Evolutionary conservation across 2,329 filamentous ascomycete species (phyloP).

Genomic region (Alternaria burnsii): DNA sequence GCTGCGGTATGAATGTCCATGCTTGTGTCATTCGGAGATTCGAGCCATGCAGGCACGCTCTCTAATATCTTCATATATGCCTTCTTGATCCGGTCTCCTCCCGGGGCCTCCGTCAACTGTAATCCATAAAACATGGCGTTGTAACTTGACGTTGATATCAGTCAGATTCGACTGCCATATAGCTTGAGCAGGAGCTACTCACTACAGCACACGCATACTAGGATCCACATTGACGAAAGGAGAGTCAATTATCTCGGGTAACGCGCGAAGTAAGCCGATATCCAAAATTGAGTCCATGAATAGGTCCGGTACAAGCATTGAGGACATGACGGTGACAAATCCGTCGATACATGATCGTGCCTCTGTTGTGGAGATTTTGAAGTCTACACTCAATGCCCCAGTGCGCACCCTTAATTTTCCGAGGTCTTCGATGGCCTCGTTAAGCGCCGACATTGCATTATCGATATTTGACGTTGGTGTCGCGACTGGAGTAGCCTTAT

Average conservation of each 20-base stretch:
- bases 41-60: conserved; percentile 39
- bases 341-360: conserved; percentile 31
- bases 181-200: neutral
- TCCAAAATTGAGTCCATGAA: conserved; percentile 23
- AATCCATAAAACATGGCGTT: conserved; percentile 40
- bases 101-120: conserved; percentile 24
- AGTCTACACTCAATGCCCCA: conserved; percentile 17
- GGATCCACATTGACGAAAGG: conserved; percentile 39
- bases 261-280: conserved; percentile 24
- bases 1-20: conserved; percentile 35
- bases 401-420: conserved; percentile 35
- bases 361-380: conserved; percentile 29
- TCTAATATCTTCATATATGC: conserved; percentile 41
- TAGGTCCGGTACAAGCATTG: conserved; percentile 32
- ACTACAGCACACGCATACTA: conserved; percentile 34
- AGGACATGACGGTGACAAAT: conserved; percentile 25
- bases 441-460: conserved; percentile 37
- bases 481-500: conserved; percentile 27
- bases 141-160: conserved; percentile 14
- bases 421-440: conserved; percentile 39
- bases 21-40: conserved; percentile 16
- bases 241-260: conserved; percentile 38
- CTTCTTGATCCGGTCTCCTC: conserved; percentile 20
- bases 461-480: conserved; percentile 35
- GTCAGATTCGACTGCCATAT: neutral